Evolutionary conservation across 129 eudicot species (phyloP), one percentile per base, ranked within the genome.

Genomic region (Mikania micrantha): DNA sequence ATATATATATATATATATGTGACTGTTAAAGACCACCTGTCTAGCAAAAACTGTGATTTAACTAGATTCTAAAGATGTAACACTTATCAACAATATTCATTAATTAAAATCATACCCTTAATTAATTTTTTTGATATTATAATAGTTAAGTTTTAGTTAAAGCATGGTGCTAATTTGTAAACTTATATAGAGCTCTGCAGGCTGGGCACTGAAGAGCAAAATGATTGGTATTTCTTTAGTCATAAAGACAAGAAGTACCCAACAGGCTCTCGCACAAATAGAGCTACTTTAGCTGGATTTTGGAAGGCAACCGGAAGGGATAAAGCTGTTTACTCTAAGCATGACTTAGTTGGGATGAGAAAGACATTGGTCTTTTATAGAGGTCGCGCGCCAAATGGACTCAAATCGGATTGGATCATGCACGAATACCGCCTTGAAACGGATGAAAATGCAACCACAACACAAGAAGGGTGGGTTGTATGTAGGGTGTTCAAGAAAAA

Each of bases 271-370:
- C 85, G 97, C 40, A 91, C 97, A 3, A 91, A 91, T 77, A 81
- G 97, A 74, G 97, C 97, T 12, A 91, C 97, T 9, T 71, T 90
- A 58, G 96, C 90, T 1, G 97, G 97, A 60, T 91, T 91, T 63
- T 91, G 97, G 97, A 91, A 91, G 52, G 97, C 97, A 58, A 91
- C 97, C 1, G 97, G 97, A n/a, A 84, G 97, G n/a, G 97, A 91
- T 72, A 91, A 91, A 73, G 90, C 97, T 17, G 82, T 91, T 48
- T 85, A 88, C 74, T 81, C 90, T 2, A 91, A 88, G 81, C 90
- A 81, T 22, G 93, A 91, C n/a, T 76, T 91, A 64, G 82, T 91
- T 65, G 97, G 97, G 9, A 91, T 91, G 97, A 85, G 97, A 73
- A 91, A 91, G 74, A 91, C 97, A 1, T 81, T 91, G 70, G 97